Conservation (phyloP, 345 rosid genomes). For the Conringia planisiliqua region DNA sequence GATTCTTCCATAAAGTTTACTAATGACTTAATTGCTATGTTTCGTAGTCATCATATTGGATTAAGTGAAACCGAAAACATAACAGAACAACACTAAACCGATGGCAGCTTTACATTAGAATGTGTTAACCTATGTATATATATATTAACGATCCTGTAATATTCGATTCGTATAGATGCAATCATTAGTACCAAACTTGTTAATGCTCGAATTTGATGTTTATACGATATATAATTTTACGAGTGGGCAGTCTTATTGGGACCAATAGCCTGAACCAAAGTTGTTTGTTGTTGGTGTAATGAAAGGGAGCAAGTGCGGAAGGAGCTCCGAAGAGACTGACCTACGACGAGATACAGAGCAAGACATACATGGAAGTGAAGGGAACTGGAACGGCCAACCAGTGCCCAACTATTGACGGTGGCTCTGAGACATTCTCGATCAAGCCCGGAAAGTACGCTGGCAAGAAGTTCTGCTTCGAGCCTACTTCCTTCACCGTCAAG, state of each 20-base stretch:
- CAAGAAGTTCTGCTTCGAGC: slow-evolving; percentile 89
- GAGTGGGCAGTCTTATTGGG: background rate
- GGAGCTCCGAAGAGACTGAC: slow-evolving; percentile 88
- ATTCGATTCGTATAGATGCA: background rate
- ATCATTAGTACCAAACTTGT: background rate
- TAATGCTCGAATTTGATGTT: background rate
- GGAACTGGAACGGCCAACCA: slow-evolving; percentile 96
- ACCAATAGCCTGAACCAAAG: background rate
- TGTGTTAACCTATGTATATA: no score
- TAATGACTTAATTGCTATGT: background rate
- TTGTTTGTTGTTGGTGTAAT: background rate
- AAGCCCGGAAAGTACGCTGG: slow-evolving; percentile 81
- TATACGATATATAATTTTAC: background rate
- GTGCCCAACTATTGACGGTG: slow-evolving; percentile 83
- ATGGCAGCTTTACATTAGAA: background rate
- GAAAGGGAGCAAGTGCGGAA: slow-evolving; percentile 88
- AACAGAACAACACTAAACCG: background rate
- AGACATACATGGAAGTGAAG: slow-evolving; percentile 92
- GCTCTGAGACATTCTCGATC: slow-evolving; percentile 64
- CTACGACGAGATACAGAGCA: slow-evolving; percentile 90
- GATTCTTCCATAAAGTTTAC: background rate
- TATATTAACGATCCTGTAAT: background rate
- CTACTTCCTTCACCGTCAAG: slow-evolving; percentile 96
- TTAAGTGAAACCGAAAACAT: no score
- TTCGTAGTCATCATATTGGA: background rate